Percentiles rank a stretch among this genome's conserved stretches.
These are phyloP conservation scores for Wickerhamomyces sp. DNA, from an alignment of 1,139 yeast genomes.

Conservation along the genomic window DNA sequence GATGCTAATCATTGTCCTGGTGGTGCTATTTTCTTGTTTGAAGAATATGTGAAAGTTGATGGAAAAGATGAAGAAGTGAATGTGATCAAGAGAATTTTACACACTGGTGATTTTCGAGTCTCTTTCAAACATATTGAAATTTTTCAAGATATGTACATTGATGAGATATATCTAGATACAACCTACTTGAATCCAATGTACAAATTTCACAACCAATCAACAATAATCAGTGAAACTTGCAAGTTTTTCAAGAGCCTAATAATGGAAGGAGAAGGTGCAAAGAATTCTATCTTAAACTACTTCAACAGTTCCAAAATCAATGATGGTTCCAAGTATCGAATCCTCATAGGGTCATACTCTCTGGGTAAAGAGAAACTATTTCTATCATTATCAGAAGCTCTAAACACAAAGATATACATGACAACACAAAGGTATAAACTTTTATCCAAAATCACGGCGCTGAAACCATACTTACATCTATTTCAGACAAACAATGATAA, in stretches of 20 bases:
- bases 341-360: constrained; percentile 83
- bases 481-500: constrained; percentile 7
- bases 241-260: constrained; percentile 40
- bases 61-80: constrained; percentile 4
- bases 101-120: constrained; percentile 92
- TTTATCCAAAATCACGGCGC: constrained; percentile 10
- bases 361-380: constrained; percentile 91
- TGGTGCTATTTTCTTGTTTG: constrained; percentile 73
- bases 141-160: constrained; percentile 33
- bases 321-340: constrained; percentile 35
- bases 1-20: constrained; percentile 98
- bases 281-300: constrained; percentile 36
- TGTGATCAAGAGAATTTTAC: constrained; percentile 42
- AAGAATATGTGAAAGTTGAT: constrained; percentile 34
- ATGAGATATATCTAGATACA: constrained; percentile 76
- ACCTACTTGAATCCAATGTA: constrained; percentile 77
- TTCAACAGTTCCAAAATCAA: constrained; percentile 16
- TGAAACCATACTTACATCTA: constrained; percentile 1
- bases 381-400: constrained; percentile 52
- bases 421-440: constrained; percentile 42
- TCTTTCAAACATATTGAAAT: constrained; percentile 37
- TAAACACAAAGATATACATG: constrained; percentile 51
- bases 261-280: constrained; percentile 23
- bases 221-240: constrained; percentile 57
- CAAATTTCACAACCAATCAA: constrained; percentile 71